Percentiles rank a stretch among this genome's conserved stretches.
These are phyloP conservation scores for Epichloe amarillans DNA, from an alignment of 2,329 filamentous ascomycete genomes.

Conservation along the genomic window DNA sequence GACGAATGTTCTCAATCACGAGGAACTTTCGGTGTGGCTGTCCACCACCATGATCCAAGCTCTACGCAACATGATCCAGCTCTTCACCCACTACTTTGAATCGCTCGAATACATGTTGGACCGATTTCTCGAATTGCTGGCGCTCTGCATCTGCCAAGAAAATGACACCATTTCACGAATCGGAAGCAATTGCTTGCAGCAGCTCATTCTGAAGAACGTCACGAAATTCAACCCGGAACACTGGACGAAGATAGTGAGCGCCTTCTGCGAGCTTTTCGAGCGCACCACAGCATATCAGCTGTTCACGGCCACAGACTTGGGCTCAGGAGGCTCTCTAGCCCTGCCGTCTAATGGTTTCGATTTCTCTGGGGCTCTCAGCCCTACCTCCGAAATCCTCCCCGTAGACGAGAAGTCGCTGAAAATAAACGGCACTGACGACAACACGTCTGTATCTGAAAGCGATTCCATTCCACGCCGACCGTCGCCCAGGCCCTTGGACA, in stretches of 20 bases:
- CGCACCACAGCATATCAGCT: slow-evolving; percentile 89
- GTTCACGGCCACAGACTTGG: slow-evolving; percentile 65
- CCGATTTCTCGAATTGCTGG: slow-evolving; percentile 86
- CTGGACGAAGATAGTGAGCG: slow-evolving; percentile 88
- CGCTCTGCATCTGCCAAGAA: slow-evolving; percentile 95
- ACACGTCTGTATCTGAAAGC: slow-evolving; percentile 16
- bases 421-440: slow-evolving; percentile 41
- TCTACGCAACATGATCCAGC: slow-evolving; percentile 91
- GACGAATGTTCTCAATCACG: slow-evolving; percentile 87
- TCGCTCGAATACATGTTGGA: slow-evolving; percentile 96
- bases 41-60: slow-evolving; percentile 99
- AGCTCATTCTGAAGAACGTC: slow-evolving; percentile 92
- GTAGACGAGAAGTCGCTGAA: slow-evolving; percentile 45
- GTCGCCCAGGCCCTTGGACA: slow-evolving; percentile 19
- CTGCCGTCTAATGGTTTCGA: slow-evolving; percentile 39
- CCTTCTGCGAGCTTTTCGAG: slow-evolving; percentile 92
- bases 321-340: slow-evolving; percentile 36
- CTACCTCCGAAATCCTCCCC: slow-evolving; percentile 23
- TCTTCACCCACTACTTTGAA: slow-evolving; percentile 98
- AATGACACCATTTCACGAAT: slow-evolving; percentile 98
- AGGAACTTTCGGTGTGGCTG: slow-evolving; percentile 95
- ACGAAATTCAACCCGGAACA: slow-evolving; percentile 77
- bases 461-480: slow-evolving; percentile 20
- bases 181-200: slow-evolving; percentile 94
- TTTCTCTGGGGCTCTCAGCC: slow-evolving; percentile 32